Conservation (phyloP, 2,329 filamentous ascomycete genomes). For the Penicillium sclerotiorum region DNA sequence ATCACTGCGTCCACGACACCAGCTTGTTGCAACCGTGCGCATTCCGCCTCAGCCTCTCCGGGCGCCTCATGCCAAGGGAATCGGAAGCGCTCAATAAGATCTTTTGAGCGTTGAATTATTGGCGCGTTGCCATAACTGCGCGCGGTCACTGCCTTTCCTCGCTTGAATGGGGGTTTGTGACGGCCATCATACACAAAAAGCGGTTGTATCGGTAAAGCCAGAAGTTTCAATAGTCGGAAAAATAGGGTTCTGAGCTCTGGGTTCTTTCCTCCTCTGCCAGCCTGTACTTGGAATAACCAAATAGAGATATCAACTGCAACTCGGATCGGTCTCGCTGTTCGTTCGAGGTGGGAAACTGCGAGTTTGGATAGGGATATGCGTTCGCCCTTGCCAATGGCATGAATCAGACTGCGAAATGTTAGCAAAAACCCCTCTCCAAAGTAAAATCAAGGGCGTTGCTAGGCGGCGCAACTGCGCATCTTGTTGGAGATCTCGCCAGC, state of each 20-base stretch:
- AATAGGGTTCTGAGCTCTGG: slow-evolving; percentile 90
- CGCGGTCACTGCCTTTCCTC: slow-evolving; percentile 68
- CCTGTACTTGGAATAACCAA: slow-evolving; percentile 93
- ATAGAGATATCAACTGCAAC: slow-evolving; percentile 94
- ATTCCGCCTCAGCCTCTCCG: slow-evolving; percentile 95
- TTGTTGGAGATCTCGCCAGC: background rate
- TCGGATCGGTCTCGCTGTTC: slow-evolving; percentile 71
- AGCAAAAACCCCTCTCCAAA: slow-evolving; percentile 6
- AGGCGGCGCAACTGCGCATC: background rate
- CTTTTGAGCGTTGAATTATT: slow-evolving; percentile 76
- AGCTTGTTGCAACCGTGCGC: slow-evolving; percentile 77
- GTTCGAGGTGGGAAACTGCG: slow-evolving; percentile 74
- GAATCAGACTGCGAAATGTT: slow-evolving; percentile 69
- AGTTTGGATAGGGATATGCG: slow-evolving; percentile 81
- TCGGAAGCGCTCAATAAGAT: slow-evolving; percentile 80
- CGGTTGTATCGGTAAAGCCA: slow-evolving; percentile 77
- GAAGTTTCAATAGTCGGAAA: slow-evolving; percentile 79
- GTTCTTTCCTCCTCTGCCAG: slow-evolving; percentile 82
- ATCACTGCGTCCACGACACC: slow-evolving; percentile 90
- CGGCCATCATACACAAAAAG: slow-evolving; percentile 90
- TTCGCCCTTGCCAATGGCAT: slow-evolving; percentile 79
- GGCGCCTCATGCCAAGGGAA: slow-evolving; percentile 84
- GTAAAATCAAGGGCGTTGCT: slow-evolving; percentile 7
- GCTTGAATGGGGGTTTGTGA: slow-evolving; percentile 82
- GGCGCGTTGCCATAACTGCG: slow-evolving; percentile 62